These are phyloP conservation scores for Alternaria arbusti DNA, from an alignment of 2,329 filamentous ascomycete species.

Conservation along the genomic window DNA sequence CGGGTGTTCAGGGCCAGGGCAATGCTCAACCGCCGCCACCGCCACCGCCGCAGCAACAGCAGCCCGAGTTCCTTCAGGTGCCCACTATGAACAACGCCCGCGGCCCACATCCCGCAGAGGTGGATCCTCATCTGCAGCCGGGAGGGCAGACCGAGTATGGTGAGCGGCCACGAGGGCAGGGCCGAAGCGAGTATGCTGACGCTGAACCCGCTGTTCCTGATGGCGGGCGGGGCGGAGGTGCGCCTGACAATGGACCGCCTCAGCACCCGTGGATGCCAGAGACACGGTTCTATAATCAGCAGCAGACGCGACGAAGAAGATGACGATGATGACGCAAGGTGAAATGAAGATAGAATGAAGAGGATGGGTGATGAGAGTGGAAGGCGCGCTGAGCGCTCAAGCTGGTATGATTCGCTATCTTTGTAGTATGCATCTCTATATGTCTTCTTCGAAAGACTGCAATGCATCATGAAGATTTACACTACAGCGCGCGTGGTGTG, in stretches of 20 bases:
- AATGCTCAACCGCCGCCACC: neutral
- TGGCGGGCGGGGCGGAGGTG: neutral
- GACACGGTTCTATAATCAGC: neutral
- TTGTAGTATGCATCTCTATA: neutral
- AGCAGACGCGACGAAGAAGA: neutral
- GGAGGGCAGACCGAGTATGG: neutral
- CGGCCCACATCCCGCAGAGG: neutral
- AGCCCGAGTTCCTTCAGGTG: neutral
- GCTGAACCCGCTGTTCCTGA: neutral
- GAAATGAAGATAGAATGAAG: neutral
- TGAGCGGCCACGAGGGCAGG: neutral
- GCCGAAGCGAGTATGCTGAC: neutral
- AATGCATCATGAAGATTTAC: neutral
- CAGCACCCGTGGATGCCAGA: neutral
- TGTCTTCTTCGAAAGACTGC: neutral
- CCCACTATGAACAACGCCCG: neutral
- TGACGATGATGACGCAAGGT: neutral
- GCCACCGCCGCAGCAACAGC: neutral
- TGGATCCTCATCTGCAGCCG: neutral
- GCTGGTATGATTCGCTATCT: neutral
- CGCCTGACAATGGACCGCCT: neutral
- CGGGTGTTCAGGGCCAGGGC: neutral
- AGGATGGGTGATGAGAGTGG: neutral
- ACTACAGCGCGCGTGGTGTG: neutral
- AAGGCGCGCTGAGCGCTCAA: neutral